phyloP scores from a whole-genome alignment of 2,329 filamentous ascomycete genomes.

The Hypoxylon sp. region DNA sequence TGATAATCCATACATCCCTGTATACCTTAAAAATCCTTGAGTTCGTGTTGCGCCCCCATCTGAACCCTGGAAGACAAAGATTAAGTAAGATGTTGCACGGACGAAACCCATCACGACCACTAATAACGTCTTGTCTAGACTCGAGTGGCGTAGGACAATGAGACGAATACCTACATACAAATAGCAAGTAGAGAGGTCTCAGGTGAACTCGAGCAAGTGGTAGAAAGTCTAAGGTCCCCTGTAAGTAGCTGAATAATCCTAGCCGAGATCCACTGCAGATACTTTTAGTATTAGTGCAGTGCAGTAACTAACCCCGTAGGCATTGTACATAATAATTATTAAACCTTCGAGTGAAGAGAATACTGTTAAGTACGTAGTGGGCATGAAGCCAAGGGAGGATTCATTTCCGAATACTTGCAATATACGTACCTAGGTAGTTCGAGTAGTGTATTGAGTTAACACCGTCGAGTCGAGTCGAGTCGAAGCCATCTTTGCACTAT shows the following conservation, averaged over 20 bases:
- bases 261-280: conserved; percentile 11
- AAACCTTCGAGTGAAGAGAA: conserved; percentile 23
- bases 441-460: conserved; percentile 4
- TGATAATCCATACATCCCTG: conserved; percentile 41
- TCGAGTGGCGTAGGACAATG: conserved; percentile 18
- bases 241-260: conserved; percentile 27
- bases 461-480: conserved; percentile 5
- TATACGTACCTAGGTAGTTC: not conserved
- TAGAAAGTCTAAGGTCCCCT: conserved; percentile 5
- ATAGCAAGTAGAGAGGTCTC: conserved; percentile 7
- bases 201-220: conserved; percentile 25
- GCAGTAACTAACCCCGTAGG: conserved; percentile 7
- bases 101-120: conserved; percentile 23
- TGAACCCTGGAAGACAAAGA: conserved; percentile 15
- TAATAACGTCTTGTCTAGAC: conserved; percentile 10
- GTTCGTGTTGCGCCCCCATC: conserved; percentile 34
- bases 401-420: conserved; percentile 26
- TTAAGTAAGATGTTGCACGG: conserved; percentile 26
- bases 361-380: conserved; percentile 6
- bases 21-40: conserved; percentile 36
- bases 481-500: conserved; percentile 9
- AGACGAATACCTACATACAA: not conserved
- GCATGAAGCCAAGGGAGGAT: conserved; percentile 32
- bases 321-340: conserved; percentile 6
- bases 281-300: conserved; percentile 5